phyloP scores from a whole-genome alignment of 495 filamentous ascomycete species.

The Penicillium ucsense region DNA sequence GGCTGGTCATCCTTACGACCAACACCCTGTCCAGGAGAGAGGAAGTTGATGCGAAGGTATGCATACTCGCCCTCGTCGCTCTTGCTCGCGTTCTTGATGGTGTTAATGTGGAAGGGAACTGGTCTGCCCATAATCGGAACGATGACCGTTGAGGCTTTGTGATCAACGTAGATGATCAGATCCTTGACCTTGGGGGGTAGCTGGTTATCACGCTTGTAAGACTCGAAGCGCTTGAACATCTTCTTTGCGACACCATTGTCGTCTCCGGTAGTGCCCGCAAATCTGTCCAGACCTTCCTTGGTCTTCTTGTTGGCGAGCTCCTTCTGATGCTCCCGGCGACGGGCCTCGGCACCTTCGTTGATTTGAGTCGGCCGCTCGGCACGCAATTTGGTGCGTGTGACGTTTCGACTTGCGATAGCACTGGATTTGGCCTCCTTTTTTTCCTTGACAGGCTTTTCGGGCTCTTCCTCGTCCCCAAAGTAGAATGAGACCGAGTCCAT shows the following conservation, averaged over 20 bases:
- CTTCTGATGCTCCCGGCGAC: conserved; percentile 86
- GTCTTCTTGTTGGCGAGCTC: conserved; percentile 83
- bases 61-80: conserved; percentile 90
- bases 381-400: conserved; percentile 86
- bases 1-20: conserved; percentile 97
- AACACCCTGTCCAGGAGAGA: conserved; percentile 95
- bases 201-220: conserved; percentile 97
- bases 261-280: conserved; percentile 67
- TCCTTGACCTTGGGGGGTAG: conserved; percentile 75
- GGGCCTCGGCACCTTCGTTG: conserved; percentile 82
- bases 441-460: conserved; percentile 50
- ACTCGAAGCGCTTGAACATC: conserved; percentile 97
- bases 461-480: conserved; percentile 84
- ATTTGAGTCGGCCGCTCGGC: conserved; percentile 77
- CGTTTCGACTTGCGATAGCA: conserved; percentile 79
- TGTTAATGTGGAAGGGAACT: conserved; percentile 97
- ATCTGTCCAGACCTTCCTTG: conserved; percentile 72
- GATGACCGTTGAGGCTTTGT: conserved; percentile 80
- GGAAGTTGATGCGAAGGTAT: conserved; percentile 91
- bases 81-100: conserved; percentile 96
- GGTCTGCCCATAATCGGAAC: conserved; percentile 96
- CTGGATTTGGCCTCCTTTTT: conserved; percentile 76
- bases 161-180: conserved; percentile 79
- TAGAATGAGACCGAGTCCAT: conserved; percentile 92
- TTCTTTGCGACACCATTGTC: conserved; percentile 88